These are phyloP conservation scores for Carallia pectinifolia DNA, from an alignment of 345 rosid genomes.

Conservation along the genomic window DNA sequence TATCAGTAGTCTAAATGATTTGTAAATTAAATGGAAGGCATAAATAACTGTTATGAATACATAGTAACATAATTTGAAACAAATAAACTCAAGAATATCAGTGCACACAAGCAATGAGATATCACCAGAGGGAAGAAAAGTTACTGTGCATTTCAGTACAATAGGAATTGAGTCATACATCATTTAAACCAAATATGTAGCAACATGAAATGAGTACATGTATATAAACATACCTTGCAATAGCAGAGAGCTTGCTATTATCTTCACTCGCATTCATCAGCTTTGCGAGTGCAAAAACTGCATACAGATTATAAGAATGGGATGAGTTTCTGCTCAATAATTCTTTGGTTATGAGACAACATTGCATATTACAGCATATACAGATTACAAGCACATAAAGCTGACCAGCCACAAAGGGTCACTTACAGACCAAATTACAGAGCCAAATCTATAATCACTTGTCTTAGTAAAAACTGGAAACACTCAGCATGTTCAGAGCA, in stretches of 20 bases:
- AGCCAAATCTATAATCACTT: not conserved
- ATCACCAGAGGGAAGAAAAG: not conserved
- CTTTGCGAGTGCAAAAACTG: constrained; percentile 94
- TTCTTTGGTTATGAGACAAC: not conserved
- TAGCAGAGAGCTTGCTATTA: constrained; percentile 87
- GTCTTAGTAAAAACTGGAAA: no score
- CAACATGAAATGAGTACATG: not conserved
- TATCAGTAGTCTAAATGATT: no score
- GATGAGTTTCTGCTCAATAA: not conserved
- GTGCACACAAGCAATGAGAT: no score
- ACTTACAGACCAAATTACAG: not conserved
- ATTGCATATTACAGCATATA: not conserved
- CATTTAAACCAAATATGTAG: not conserved
- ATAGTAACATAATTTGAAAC: no score
- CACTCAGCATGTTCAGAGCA: no score
- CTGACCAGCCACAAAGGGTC: not conserved
- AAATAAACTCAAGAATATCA: no score
- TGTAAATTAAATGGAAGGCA: no score
- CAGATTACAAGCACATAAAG: not conserved
- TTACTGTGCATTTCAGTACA: not conserved
- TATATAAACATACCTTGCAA: constrained; percentile 64
- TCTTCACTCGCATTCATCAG: constrained; percentile 89
- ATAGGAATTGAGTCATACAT: no score
- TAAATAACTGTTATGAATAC: no score
- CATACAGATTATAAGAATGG: constrained; percentile 5